Percentiles rank a stretch among this genome's conserved stretches.
Conservation (phyloP, 176 grass and related monocot species). For the Musa itinerans region DNA sequence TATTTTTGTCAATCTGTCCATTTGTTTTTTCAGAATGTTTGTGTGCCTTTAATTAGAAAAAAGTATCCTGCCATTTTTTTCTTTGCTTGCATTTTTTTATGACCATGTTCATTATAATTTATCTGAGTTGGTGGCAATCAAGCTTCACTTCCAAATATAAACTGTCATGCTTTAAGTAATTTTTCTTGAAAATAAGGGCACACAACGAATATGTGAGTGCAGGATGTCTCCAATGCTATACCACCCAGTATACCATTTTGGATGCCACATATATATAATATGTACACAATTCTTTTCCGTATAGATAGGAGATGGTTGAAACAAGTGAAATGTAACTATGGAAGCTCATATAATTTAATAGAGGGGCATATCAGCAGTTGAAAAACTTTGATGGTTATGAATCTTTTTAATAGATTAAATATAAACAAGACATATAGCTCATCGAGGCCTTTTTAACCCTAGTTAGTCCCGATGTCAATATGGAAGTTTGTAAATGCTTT, state of each 20-base stretch:
- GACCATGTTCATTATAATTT: background rate
- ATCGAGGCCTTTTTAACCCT: background rate
- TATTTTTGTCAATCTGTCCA: background rate
- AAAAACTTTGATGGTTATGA: background rate
- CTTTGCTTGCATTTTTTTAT: too few species aligned
- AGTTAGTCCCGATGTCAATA: background rate
- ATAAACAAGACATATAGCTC: background rate
- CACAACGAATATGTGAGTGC: background rate
- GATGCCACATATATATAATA: too few species aligned
- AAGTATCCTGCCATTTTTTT: background rate
- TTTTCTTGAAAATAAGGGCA: background rate
- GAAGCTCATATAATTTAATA: background rate
- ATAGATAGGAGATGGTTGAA: too few species aligned
- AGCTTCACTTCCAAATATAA: background rate
- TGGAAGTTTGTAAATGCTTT: background rate
- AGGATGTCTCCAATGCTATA: background rate
- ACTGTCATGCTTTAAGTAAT: background rate
- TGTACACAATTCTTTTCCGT: too few species aligned
- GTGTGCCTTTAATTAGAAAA: too few species aligned
- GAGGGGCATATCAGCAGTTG: background rate
- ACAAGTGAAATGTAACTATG: background rate
- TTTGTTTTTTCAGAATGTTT: background rate
- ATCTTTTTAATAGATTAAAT: background rate
- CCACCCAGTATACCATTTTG: background rate
- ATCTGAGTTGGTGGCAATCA: background rate